Evolutionary conservation across 371 early-diverging fungal genomes (phyloP).

Genomic region (Coemansia sp.): DNA sequence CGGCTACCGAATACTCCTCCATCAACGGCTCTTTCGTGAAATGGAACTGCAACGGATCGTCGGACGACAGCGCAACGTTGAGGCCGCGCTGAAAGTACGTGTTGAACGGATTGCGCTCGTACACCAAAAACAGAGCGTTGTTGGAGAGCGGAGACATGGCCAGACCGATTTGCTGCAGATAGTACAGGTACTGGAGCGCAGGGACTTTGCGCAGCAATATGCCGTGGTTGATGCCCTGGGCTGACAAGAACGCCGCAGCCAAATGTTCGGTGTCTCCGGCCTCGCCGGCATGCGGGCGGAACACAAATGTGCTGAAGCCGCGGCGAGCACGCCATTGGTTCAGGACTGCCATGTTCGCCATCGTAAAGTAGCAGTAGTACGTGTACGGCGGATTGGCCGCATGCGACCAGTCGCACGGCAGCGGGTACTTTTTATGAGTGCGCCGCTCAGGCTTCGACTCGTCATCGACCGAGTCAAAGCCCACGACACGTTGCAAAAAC

Average conservation of each 20-base stretch:
- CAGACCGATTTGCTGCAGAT: conserved; percentile 93
- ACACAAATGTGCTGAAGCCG: conserved; percentile 88
- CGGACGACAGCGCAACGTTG: conserved; percentile 94
- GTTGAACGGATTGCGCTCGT: conserved; percentile 95
- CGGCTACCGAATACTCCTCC: conserved; percentile 97
- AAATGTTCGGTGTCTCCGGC: conserved; percentile 98
- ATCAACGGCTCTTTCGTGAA: conserved; percentile 98
- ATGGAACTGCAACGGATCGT: conserved; percentile 99
- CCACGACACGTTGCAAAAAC: conserved; percentile 92
- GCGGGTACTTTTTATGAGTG: conserved; percentile 81
- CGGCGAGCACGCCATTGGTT: conserved; percentile 83
- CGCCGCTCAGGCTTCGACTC: conserved; percentile 90
- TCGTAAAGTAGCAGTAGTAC: conserved; percentile 97
- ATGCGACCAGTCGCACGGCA: conserved; percentile 79
- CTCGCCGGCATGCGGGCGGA: conserved; percentile 97
- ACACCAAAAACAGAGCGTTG: conserved; percentile 95
- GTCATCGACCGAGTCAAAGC: conserved; percentile 98
- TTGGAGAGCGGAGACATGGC: conserved; percentile 99
- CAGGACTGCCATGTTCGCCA: conserved; percentile 82
- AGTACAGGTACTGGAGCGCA: conserved; percentile 94
- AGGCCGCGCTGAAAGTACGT: conserved; percentile 94
- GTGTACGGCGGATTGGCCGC: conserved; percentile 91
- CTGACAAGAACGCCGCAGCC: conserved; percentile 87
- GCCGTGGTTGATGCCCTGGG: conserved; percentile 93
- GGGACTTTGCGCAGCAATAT: conserved; percentile 96